Evolutionary conservation across 768 basidiomycete genomes (phyloP).

Genomic region (Agrocybe chaxingu): DNA sequence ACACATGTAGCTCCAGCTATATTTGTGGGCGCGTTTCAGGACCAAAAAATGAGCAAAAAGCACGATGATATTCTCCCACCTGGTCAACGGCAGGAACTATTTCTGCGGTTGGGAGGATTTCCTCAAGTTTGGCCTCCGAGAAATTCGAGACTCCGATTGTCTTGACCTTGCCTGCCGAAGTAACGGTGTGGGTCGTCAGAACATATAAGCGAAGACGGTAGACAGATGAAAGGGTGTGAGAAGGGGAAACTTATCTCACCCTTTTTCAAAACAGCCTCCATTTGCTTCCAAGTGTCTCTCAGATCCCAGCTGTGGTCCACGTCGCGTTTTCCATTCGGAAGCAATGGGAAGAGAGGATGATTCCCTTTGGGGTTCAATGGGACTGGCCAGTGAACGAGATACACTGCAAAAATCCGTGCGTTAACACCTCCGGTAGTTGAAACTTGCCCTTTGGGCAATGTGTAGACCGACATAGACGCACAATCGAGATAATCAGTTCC

Average conservation of each 20-base stretch:
- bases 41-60: conserved; percentile 2
- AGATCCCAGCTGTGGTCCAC: conserved; percentile 65
- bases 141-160: conserved; percentile 79
- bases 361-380: conserved; percentile 68
- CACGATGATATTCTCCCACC: conserved; percentile 31
- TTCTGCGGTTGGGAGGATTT: conserved; percentile 63
- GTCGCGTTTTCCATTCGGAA: conserved; percentile 64
- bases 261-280: conserved; percentile 70
- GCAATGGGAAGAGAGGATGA: conserved; percentile 54
- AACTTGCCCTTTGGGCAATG: conserved; percentile 4
- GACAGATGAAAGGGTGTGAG: neutral
- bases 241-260: conserved; percentile 32
- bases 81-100: conserved; percentile 74
- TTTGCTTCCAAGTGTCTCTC: conserved; percentile 77
- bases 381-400: conserved; percentile 82
- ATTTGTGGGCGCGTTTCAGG: conserved; percentile 4
- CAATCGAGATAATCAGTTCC: conserved; percentile 86
- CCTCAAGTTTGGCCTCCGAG: conserved; percentile 63
- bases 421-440: conserved; percentile 8
- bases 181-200: conserved; percentile 6
- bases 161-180: conserved; percentile 54
- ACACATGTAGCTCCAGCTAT: conserved; percentile 71
- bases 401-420: conserved; percentile 34
- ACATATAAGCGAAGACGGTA: neutral
- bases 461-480: conserved; percentile 27